Conservation (phyloP, 805 yeast genomes). For the Komagataella phaffii region DNA sequence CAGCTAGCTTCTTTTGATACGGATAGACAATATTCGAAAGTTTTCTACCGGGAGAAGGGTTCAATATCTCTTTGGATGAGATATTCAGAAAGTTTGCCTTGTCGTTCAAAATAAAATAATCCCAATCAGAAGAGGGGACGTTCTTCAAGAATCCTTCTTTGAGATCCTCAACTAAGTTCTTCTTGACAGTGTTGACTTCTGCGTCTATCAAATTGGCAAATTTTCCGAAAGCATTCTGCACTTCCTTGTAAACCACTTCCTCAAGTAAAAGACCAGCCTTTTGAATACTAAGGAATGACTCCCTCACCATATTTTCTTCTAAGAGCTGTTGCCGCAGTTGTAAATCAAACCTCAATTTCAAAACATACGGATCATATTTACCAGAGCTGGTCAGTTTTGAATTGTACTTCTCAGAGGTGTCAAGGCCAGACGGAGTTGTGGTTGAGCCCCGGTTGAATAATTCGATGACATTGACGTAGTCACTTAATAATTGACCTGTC, state of each 20-base stretch:
- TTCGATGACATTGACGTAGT: slow-evolving; percentile 30
- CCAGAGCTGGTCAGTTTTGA: slow-evolving; percentile 10
- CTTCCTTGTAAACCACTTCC: slow-evolving; percentile 45
- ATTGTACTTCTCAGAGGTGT: slow-evolving; percentile 8
- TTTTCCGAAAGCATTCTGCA: slow-evolving; percentile 40
- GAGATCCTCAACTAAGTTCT: slow-evolving; percentile 40
- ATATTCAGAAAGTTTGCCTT: slow-evolving; percentile 27
- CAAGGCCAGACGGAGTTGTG: slow-evolving; percentile 17
- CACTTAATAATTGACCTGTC: slow-evolving; percentile 42
- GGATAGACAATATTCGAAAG: slow-evolving; percentile 39
- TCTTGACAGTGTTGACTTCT: slow-evolving; percentile 33
- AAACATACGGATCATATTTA: slow-evolving; percentile 45
- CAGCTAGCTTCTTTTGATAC: slow-evolving; percentile 35
- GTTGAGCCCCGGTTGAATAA: slow-evolving; percentile 23
- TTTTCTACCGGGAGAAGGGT: slow-evolving; percentile 25
- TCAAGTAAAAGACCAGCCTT: slow-evolving; percentile 52
- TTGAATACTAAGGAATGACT: slow-evolving; percentile 52
- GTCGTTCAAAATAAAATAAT: slow-evolving; percentile 39
- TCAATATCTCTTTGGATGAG: slow-evolving; percentile 10
- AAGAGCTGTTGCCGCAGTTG: slow-evolving; percentile 51
- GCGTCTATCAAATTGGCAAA: slow-evolving; percentile 37
- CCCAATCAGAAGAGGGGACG: slow-evolving; percentile 60
- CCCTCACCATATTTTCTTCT: slow-evolving; percentile 54
- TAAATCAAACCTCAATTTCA: slow-evolving; percentile 47
- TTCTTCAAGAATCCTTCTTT: slow-evolving; percentile 36